Evolutionary conservation across 495 filamentous ascomycete genomes (phyloP), one percentile per base, ranked within the genome.

Genomic region (Friedmanniomyces simplex): DNA sequence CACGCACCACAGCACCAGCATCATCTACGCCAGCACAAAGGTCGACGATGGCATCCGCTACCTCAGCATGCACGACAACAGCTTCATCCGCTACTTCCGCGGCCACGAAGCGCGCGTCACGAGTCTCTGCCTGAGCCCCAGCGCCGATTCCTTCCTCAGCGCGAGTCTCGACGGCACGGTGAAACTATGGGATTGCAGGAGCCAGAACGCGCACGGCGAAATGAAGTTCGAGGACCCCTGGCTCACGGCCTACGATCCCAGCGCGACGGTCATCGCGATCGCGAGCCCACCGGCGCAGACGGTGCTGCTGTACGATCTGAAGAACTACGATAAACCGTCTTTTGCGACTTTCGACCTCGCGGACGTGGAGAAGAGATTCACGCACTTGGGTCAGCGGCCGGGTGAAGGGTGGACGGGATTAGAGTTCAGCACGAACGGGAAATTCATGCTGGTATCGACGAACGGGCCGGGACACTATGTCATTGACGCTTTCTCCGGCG

Each of bases 11-110:
- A 81, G 84, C 54, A 85, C 83, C 11, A 86, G 85, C 69, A 85
- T 99, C 57, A 85, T 97, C 30, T 96, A 99, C 67, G 89, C 94
- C 39, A 93, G 87, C 67, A 97, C 93, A 3, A 96, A 96, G 64
- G 81, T 89, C 43, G 94, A 99, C 65, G 84, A 97, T 69, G 87
- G 86, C 1, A 84, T 99, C 39, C 81, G 93, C 56, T 88, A 96
- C 69, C 82, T 99, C 39, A 88, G 89, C 10, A 87, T 91, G 6
- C 94, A 97, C 68, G 91, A 96, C 64, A 95, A 96, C 72, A 82
- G 81, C 28, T 99, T 91, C 66, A 81, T 97, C 56, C 85, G 94
- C 50, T 99, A 99, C 72, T 97, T 97, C 67, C 81, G 83, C 25
- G 93, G 90, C 45, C 93, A 96, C 72, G 84, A 84, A 25, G 83